These are phyloP conservation scores for Fraxinus excelsior DNA, from an alignment of 257 asterid species.

Conservation along the genomic window DNA sequence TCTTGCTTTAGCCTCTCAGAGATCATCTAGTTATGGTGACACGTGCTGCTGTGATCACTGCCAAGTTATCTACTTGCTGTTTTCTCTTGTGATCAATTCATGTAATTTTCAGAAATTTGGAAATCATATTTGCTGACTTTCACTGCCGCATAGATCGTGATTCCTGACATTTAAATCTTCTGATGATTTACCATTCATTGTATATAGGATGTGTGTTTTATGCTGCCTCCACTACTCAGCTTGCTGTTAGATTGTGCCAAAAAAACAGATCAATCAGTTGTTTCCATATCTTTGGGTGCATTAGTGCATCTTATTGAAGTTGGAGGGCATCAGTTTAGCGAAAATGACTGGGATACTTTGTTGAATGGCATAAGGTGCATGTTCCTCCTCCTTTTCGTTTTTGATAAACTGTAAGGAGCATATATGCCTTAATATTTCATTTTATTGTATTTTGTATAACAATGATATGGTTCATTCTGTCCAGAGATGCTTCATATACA, in stretches of 20 bases:
- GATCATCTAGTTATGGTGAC: slow-evolving; percentile 22
- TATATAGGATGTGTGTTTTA: slow-evolving; percentile 91
- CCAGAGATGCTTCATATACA: slow-evolving; percentile 93
- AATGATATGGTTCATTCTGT: slow-evolving; percentile 31
- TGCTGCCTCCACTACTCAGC: slow-evolving; percentile 93
- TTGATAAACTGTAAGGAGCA: slow-evolving; percentile 1
- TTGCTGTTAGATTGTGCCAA: slow-evolving; percentile 97
- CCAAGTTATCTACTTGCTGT: not conserved
- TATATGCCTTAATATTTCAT: not conserved
- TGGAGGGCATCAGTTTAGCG: slow-evolving; percentile 98
- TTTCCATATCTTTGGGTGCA: slow-evolving; percentile 94
- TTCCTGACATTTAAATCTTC: slow-evolving; percentile 29
- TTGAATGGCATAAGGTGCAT: slow-evolving; percentile 86
- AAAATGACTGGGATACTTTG: slow-evolving; percentile 91
- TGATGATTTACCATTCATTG: slow-evolving; percentile 33
- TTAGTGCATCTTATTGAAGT: slow-evolving; percentile 95
- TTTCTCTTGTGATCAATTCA: not conserved
- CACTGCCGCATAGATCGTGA: slow-evolving; percentile 7
- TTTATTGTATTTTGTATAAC: slow-evolving; percentile 24
- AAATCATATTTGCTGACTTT: slow-evolving; percentile 14
- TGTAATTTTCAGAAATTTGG: not conserved
- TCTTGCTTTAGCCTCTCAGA: slow-evolving; percentile 7
- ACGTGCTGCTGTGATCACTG: slow-evolving; percentile 10
- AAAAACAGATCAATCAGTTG: slow-evolving; percentile 93
- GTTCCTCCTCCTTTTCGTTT: slow-evolving; percentile 25